These are phyloP conservation scores for Boeremia lycopersici DNA, from an alignment of 2,329 filamentous ascomycete genomes.

Conservation along the genomic window DNA sequence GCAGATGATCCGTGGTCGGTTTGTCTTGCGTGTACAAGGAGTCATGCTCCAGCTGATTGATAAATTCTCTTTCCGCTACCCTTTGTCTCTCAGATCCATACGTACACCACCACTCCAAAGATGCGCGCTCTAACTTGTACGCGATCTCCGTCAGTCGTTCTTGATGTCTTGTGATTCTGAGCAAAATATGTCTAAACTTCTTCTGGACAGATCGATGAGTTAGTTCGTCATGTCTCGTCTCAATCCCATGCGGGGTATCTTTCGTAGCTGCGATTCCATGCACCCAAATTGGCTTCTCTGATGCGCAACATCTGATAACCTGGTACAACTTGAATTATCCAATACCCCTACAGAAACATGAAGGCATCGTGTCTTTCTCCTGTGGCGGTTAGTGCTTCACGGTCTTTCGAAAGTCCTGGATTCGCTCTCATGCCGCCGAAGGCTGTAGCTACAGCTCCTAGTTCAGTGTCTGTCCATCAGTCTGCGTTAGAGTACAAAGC, in stretches of 20 bases:
- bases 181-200: background rate
- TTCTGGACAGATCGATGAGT: background rate
- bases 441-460: too few relatives aligned
- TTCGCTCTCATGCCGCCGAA: too few relatives aligned
- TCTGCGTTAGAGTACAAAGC: too few relatives aligned
- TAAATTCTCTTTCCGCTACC: conserved; percentile 3
- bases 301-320: background rate
- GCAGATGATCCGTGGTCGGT: background rate
- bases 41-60: conserved; percentile 6
- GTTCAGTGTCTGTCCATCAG: too few relatives aligned
- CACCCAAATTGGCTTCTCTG: background rate
- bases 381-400: too few relatives aligned
- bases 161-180: conserved; percentile 15
- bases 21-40: conserved; percentile 1
- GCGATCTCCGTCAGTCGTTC: conserved; percentile 1
- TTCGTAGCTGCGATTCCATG: conserved; percentile 1
- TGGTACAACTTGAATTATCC: too few relatives aligned
- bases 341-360: too few relatives aligned
- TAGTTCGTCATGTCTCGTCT: background rate
- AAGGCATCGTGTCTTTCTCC: too few relatives aligned
- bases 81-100: conserved; percentile 1
- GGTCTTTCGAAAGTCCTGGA: too few relatives aligned
- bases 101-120: conserved; percentile 7
- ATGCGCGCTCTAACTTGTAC: conserved; percentile 12
- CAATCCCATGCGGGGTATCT: conserved; percentile 3